Percentiles rank a stretch among this genome's conserved stretches.
These are phyloP conservation scores for Emmonsia crescens DNA, from an alignment of 2,329 filamentous ascomycete species.

Conservation along the genomic window DNA sequence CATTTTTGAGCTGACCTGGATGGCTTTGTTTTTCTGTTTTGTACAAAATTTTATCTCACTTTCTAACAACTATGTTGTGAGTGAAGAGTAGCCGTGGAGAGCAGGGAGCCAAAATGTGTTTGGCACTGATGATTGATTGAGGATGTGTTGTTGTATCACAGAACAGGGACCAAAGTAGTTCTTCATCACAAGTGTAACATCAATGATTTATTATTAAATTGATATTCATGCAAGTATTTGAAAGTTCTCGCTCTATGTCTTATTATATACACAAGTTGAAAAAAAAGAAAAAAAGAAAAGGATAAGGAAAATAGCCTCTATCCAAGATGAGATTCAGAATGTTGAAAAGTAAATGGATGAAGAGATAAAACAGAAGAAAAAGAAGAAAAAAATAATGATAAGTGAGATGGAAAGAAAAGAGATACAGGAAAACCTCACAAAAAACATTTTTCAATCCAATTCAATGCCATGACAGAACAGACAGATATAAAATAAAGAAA, in stretches of 20 bases:
- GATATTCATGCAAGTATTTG: no score
- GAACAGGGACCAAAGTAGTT: no score
- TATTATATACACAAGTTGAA: not conserved
- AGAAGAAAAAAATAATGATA: not conserved
- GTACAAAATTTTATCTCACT: no score
- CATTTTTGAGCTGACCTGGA: not conserved
- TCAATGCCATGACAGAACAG: not conserved
- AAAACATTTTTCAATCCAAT: not conserved
- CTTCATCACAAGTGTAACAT: not conserved
- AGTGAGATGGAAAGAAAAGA: not conserved
- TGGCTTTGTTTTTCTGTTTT: not conserved
- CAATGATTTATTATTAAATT: no score
- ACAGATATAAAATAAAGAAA: no score
- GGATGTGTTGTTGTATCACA: no score
- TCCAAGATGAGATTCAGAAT: not conserved
- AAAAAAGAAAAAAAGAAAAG: not conserved
- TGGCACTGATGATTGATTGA: no score
- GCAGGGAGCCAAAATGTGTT: no score
- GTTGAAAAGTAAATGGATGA: not conserved
- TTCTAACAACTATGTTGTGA: no score
- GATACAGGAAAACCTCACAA: not conserved
- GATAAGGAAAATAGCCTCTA: not conserved
- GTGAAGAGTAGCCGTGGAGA: no score
- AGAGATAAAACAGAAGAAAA: not conserved
- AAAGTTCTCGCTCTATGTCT: no score